Conservation (phyloP, 2,329 filamentous ascomycete species). For the Bisporella sp. region DNA sequence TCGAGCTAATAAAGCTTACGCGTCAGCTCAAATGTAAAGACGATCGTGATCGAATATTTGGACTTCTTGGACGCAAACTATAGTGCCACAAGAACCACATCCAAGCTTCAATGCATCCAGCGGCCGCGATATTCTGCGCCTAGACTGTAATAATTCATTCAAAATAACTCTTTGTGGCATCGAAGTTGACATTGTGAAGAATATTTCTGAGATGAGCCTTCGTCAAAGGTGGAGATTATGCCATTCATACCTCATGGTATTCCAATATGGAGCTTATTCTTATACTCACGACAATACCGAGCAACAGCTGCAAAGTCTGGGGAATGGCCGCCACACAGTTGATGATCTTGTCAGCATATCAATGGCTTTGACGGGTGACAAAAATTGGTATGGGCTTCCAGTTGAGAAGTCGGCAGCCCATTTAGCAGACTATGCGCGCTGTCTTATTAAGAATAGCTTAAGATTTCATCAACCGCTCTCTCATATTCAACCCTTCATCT, state of each 20-base stretch:
- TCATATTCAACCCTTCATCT: too few species aligned
- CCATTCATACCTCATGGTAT: too few species aligned
- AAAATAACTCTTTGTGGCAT: neutral
- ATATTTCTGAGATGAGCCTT: too few species aligned
- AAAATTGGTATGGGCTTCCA: slow-evolving; percentile 1
- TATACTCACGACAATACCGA: too few species aligned
- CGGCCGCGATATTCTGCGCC: neutral
- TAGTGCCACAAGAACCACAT: neutral
- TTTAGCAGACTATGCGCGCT: neutral
- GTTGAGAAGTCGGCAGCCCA: neutral
- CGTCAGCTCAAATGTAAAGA: neutral
- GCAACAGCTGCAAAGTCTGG: neutral
- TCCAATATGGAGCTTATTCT: too few species aligned
- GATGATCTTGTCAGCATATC: neutral
- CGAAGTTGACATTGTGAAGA: neutral
- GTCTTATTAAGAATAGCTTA: neutral
- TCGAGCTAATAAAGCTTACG: neutral
- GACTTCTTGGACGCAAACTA: neutral
- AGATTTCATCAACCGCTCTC: too few species aligned
- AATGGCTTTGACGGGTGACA: neutral
- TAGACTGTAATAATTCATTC: neutral
- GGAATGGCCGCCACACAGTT: neutral
- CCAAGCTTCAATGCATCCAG: neutral
- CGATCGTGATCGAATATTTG: neutral
- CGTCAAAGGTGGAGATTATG: too few species aligned